phyloP scores from a whole-genome alignment of 2,329 filamentous ascomycete species.

The Aspergillus eucalypticola region DNA sequence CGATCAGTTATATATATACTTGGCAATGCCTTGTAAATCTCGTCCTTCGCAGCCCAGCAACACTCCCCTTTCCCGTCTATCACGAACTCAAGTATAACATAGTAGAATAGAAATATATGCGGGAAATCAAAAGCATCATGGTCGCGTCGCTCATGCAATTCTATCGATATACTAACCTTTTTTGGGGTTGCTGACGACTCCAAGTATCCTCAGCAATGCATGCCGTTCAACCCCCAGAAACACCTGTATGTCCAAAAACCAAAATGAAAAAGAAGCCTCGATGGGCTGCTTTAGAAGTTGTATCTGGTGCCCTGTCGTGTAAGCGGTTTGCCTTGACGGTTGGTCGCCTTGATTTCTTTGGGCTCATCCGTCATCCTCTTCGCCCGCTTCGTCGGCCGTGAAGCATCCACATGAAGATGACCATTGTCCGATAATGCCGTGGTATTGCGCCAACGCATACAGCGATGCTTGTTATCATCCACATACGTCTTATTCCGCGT shows the following conservation, averaged over 20 bases:
- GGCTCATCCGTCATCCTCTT: conserved; percentile 47
- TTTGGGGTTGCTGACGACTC: conserved; percentile 9
- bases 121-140: conserved; percentile 18
- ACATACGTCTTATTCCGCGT: conserved; percentile 64
- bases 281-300: conserved; percentile 36
- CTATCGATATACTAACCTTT: conserved; percentile 17
- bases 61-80: neutral
- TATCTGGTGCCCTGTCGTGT: conserved; percentile 55
- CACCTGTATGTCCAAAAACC: conserved; percentile 8
- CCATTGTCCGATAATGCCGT: conserved; percentile 60
- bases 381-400: conserved; percentile 52
- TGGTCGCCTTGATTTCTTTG: conserved; percentile 44
- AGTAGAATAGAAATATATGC: neutral
- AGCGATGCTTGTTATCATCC: conserved; percentile 59
- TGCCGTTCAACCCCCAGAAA: neutral
- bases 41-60: neutral
- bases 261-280: neutral
- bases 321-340: conserved; percentile 52
- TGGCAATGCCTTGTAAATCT: too few relatives aligned
- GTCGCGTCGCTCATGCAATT: conserved; percentile 24
- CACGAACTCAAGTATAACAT: neutral
- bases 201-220: conserved; percentile 11
- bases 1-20: too few relatives aligned
- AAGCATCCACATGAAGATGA: conserved; percentile 61
- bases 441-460: conserved; percentile 66